phyloP scores from a whole-genome alignment of 257 asterid species.

The Solanum clarkiae region DNA sequence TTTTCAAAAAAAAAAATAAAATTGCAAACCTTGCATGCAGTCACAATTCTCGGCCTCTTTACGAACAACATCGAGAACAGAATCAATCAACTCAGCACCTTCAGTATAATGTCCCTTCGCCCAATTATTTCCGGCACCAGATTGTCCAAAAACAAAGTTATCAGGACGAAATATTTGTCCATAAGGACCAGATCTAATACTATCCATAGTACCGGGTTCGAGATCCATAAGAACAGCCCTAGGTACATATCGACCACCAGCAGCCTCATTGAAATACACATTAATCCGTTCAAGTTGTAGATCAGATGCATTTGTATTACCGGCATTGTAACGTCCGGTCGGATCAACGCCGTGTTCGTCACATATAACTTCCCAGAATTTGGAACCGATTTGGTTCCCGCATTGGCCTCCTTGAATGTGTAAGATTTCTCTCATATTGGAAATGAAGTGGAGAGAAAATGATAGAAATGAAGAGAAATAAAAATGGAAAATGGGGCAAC shows the following conservation, averaged over 20 bases:
- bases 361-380: conserved; percentile 2
- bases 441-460: background rate
- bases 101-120: background rate
- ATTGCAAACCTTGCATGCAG: background rate
- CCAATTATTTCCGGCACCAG: conserved; percentile 6
- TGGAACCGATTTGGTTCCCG: conserved; percentile 2
- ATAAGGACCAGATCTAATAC: background rate
- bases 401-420: conserved; percentile 7
- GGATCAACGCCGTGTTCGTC: background rate
- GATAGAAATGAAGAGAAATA: background rate
- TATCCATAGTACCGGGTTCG: background rate
- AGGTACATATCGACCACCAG: conserved; percentile 3
- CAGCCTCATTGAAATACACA: background rate
- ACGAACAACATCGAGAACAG: conserved; percentile 4
- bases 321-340: background rate
- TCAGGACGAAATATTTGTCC: background rate
- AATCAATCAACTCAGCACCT: conserved; percentile 4
- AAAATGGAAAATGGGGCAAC: background rate
- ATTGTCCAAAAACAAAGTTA: conserved; percentile 2
- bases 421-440: conserved; percentile 1
- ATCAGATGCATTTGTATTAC: background rate
- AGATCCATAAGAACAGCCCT: background rate
- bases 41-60: conserved; percentile 5
- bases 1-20: no score
- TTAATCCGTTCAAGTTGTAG: background rate